phyloP scores from a whole-genome alignment of 257 asterid genomes.

The Craterostigma plantagineum region DNA sequence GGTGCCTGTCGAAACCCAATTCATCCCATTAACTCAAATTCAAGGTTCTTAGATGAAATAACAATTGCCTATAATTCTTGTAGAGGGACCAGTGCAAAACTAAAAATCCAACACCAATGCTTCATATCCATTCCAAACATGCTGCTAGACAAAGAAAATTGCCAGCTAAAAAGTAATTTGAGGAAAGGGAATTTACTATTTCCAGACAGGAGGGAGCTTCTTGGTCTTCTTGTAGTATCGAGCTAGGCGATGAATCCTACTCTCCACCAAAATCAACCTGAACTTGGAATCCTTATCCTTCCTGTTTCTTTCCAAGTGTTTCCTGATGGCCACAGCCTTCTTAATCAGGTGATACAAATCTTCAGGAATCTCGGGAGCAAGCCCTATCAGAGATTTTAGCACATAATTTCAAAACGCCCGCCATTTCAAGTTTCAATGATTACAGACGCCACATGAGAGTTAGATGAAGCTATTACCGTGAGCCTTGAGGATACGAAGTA shows the following conservation, averaged over 20 bases:
- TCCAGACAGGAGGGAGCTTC: constrained; percentile 71
- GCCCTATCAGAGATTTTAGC: constrained; percentile 10
- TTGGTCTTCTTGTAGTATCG: constrained; percentile 59
- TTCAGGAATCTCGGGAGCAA: constrained; percentile 23
- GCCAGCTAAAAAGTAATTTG: too few relatives aligned
- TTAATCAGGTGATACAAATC: constrained; percentile 21
- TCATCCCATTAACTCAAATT: too few relatives aligned
- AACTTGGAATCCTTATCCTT: constrained; percentile 12
- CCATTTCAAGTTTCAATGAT: not conserved
- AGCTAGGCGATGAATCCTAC: constrained; percentile 49
- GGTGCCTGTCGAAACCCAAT: too few relatives aligned
- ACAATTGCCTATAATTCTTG: too few relatives aligned
- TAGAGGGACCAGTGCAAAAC: too few relatives aligned
- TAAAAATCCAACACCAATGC: too few relatives aligned
- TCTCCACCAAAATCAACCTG: constrained; percentile 49
- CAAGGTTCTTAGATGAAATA: too few relatives aligned
- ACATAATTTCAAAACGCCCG: too few relatives aligned
- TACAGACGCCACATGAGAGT: not conserved
- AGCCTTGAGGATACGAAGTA: constrained; percentile 40
- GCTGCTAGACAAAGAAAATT: too few relatives aligned
- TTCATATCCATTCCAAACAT: too few relatives aligned
- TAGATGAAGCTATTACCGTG: constrained; percentile 12
- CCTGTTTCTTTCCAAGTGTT: constrained; percentile 60
- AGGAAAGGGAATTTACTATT: constrained; percentile 24
- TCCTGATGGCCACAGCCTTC: constrained; percentile 42